Base-by-base conservation (phyloP, 2,329 filamentous ascomycete species). In the Trichoderma simmonsii region DNA sequence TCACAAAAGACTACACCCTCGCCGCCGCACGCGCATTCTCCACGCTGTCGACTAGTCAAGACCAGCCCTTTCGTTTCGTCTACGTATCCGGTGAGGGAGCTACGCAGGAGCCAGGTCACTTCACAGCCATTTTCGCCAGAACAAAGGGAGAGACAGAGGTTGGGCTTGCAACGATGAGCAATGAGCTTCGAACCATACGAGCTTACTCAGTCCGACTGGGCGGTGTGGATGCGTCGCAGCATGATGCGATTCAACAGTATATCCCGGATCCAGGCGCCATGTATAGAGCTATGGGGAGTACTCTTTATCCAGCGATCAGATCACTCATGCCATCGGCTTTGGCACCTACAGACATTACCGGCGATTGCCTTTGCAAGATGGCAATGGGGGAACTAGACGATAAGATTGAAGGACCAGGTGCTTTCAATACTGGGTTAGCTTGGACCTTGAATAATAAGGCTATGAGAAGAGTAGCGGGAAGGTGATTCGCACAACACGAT, bases 1-100 rank as follows among this genome's bases (percentile, higher is more conserved):
- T 94, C 77, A 94, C 92, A 0, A 85, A 88, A 72, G 86, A 89
- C 77, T 93, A 90, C 77, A 80, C 92, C 2, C 77, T 93, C 1
- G 86, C 85, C 2, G 91, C 90, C 9, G 57, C 57, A 14, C 57
- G 57, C 57, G 57, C 57, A 60, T 60, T 60, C 57, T 60, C 57
- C 28, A 32, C 57, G 18, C 57, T 60, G 11, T 60, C 57, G 15
- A 4, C 8, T 6, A n/a, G 18, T 2, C 4, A 60, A 3, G 57
- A 34, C 30, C 28, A 34, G 28, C 28, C 57, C 6, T 60, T 60
- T 34, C 57, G 57, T 6, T 60, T 60, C 28, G 57, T 60, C 28
- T 60, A 60, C 2, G 57, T 60, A 11, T 60, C 57, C 5, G 57
- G 57, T 3, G 28, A 60, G 28, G 28, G 57, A 6, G 57, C 57